Conservation (phyloP, 306 rosid genomes). For the Quillaja saponaria region DNA sequence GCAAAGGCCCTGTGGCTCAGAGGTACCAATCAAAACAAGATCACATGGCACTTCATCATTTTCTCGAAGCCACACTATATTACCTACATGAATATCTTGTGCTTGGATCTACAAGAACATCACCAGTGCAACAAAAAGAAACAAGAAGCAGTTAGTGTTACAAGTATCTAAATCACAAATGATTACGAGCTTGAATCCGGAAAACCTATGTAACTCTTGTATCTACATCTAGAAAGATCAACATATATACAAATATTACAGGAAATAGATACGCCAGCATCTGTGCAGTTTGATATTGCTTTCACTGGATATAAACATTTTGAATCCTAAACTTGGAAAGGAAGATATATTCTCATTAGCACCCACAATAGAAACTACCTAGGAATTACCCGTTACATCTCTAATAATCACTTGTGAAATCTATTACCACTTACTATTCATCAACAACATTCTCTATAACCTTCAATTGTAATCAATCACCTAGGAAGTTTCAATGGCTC, state of each 20-base stretch:
- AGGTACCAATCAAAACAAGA: constrained; percentile 90
- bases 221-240: not conserved
- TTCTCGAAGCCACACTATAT: constrained; percentile 91
- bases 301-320: too few species aligned
- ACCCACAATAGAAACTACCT: too few species aligned
- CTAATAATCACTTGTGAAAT: too few species aligned
- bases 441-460: too few species aligned
- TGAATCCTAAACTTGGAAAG: too few species aligned
- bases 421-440: too few species aligned
- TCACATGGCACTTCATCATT: constrained; percentile 99
- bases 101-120: constrained; percentile 69
- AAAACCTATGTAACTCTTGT: not conserved
- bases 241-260: not conserved
- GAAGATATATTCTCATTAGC: too few species aligned
- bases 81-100: constrained; percentile 88
- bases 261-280: too few species aligned
- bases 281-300: too few species aligned
- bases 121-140: constrained; percentile 28
- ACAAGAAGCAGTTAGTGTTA: constrained; percentile 22
- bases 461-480: too few species aligned
- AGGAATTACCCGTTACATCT: too few species aligned
- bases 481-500: too few species aligned
- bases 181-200: not conserved
- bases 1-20: constrained; percentile 94
- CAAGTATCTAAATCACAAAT: not conserved